Base-by-base conservation (phyloP, 805 yeast genomes). In the Maudiozyma bulderi region DNA sequence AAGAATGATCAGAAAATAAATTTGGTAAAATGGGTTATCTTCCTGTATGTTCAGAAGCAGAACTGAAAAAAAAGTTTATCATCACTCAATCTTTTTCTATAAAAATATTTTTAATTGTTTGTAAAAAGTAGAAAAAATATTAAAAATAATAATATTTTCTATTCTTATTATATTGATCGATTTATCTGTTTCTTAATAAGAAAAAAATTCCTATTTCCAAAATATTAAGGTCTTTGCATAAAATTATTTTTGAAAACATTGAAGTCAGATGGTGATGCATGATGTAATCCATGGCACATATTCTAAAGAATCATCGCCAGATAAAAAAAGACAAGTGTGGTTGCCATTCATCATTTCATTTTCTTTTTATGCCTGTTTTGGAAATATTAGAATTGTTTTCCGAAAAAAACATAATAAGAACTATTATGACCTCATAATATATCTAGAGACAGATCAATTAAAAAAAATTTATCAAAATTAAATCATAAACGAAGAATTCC, bases 181-280 rank as follows among this genome's bases (percentile, higher is more conserved):
- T 20, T 20, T 3, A 20, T 20, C 2, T 20, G 26, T 20, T 20
- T 20, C 26, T 20, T 20, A 20, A 20, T 40, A 48, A 47, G 28
- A 42, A 46, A 26, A 11, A 28, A 15, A 38, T 14, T 30, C 33
- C 28, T 46, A 29, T 7, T 42, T 40, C 6, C 8, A 5, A 40
- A 33, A 33, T 15, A 20, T 34, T 6, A 13, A 26, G 28, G 11
- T 28, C 15, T 35, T 20, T 28, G 32, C n/a, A 10, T 26, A 35
- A 14, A 47, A 38, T 31, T 14, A 39, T 43, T 15, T 20, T 15
- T 15, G 37, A 34, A 11, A 34, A 34, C 34, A 33, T 43, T 39
- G 49, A 49, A 58, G 63, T 86, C 95, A 87, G 95, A 84, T 87
- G 96, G 96, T 87, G 95, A 87, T 87, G 96, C 96, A 87, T 87